phyloP scores from a whole-genome alignment of 306 rosid species.

The Cyamopsis tetragonoloba region DNA sequence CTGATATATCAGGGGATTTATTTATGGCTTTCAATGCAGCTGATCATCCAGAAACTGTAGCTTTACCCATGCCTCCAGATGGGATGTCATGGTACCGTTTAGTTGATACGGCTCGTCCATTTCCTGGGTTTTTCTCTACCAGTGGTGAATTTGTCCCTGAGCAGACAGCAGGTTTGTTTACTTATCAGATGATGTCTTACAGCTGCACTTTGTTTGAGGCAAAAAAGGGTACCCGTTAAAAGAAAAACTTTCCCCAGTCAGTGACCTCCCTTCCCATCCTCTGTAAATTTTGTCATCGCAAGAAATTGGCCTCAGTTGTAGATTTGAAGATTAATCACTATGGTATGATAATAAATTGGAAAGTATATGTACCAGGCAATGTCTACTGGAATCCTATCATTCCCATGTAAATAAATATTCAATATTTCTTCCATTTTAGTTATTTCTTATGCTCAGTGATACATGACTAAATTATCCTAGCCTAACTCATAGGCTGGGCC shows the following conservation, averaged over 20 bases:
- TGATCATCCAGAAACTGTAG: constrained; percentile 48
- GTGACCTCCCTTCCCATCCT: not conserved
- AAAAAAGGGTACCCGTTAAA: constrained; percentile 23
- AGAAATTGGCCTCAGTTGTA: not conserved
- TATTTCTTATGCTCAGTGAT: constrained; percentile 6
- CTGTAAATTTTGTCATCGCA: constrained; percentile 8
- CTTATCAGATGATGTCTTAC: constrained; percentile 56
- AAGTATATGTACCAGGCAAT: not conserved
- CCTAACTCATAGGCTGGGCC: not conserved
- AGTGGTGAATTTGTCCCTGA: constrained; percentile 44
- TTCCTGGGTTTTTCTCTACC: constrained; percentile 67
- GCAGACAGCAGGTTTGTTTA: constrained; percentile 29
- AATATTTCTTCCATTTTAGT: not conserved
- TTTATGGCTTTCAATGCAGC: constrained; percentile 69
- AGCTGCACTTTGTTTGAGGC: constrained; percentile 82
- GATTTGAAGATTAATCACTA: constrained; percentile 7
- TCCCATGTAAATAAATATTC: not conserved
- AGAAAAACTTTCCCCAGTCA: not conserved
- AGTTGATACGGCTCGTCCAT: constrained; percentile 82
- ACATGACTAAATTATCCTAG: not conserved
- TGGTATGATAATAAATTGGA: not conserved
- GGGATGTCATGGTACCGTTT: constrained; percentile 62
- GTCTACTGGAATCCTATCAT: not conserved
- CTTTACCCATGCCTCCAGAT: constrained; percentile 52
- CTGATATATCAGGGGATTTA: constrained; percentile 46